phyloP scores from a whole-genome alignment of 768 basidiomycete species.

The Daedaleopsis nitida region DNA sequence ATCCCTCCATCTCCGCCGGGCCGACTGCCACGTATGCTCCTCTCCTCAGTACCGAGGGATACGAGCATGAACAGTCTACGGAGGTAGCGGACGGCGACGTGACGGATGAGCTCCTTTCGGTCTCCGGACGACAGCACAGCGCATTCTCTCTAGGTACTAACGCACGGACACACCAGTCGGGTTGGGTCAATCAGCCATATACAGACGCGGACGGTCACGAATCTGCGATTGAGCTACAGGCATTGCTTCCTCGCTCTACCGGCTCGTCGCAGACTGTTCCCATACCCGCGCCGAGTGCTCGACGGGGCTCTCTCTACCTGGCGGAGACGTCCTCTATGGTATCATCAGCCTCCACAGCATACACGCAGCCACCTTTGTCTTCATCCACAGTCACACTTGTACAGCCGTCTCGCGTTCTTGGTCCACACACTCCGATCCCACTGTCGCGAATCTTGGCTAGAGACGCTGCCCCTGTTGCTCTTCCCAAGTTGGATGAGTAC shows the following conservation, averaged over 20 bases:
- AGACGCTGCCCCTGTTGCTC: constrained; percentile 56
- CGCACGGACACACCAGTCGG: background rate
- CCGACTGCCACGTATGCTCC: background rate
- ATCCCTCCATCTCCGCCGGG: constrained; percentile 13
- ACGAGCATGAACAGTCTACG: background rate
- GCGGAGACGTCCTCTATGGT: background rate
- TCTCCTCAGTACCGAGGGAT: background rate
- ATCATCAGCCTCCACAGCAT: background rate
- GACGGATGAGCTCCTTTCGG: constrained; percentile 10
- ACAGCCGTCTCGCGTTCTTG: background rate
- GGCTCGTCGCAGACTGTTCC: background rate
- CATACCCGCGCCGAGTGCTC: background rate
- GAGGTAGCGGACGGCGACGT: constrained; percentile 20
- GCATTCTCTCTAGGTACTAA: background rate
- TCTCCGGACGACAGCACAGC: background rate
- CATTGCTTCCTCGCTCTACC: background rate
- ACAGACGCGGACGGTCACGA: background rate
- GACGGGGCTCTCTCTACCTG: background rate
- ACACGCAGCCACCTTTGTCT: background rate
- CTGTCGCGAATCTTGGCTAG: constrained; percentile 59
- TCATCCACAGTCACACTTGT: constrained; percentile 16
- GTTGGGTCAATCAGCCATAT: background rate
- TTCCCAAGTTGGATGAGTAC: constrained; percentile 63
- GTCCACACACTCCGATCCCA: constrained; percentile 49
- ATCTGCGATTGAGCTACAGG: constrained; percentile 6